These are phyloP conservation scores for Pythium vanterpoolii DNA, from an alignment of 352 stramenopile species.

Conservation along the genomic window DNA sequence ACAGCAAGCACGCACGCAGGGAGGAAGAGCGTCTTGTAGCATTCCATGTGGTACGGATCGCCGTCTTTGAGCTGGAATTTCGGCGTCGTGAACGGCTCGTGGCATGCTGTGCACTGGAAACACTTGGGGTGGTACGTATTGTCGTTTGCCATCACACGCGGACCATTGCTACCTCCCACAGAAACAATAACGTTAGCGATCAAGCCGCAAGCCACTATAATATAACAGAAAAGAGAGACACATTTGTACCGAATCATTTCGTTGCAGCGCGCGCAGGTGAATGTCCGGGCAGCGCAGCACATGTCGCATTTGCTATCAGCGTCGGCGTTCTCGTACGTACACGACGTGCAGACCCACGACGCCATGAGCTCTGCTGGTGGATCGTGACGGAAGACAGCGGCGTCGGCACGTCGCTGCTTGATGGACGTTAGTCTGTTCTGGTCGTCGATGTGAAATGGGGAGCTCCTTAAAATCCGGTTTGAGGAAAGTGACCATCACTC, in stretches of 20 bases:
- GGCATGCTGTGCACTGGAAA: slow-evolving; percentile 43
- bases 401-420: not conserved
- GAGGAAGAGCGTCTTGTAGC: slow-evolving; percentile 63
- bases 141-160: slow-evolving; percentile 26
- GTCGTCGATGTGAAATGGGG: too few relatives aligned
- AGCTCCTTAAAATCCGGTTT: not conserved
- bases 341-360: slow-evolving; percentile 39
- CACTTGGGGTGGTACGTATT: slow-evolving; percentile 33
- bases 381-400: not conserved
- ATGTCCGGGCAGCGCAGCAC: slow-evolving; percentile 40
- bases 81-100: slow-evolving; percentile 25
- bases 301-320: slow-evolving; percentile 32
- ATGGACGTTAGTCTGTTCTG: not conserved
- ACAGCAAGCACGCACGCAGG: slow-evolving; percentile 18
- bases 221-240: not conserved
- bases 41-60: slow-evolving; percentile 65
- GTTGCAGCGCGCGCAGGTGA: slow-evolving; percentile 35
- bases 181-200: not conserved
- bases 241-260: slow-evolving; percentile 16
- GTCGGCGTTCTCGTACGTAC: slow-evolving; percentile 44
- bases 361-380: not conserved
- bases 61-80: slow-evolving; percentile 40
- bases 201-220: too few relatives aligned
- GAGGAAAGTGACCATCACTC: not conserved
- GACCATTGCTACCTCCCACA: slow-evolving; percentile 12